phyloP scores from a whole-genome alignment of 805 yeast species.

The Maudiozyma pseudohumilis region DNA sequence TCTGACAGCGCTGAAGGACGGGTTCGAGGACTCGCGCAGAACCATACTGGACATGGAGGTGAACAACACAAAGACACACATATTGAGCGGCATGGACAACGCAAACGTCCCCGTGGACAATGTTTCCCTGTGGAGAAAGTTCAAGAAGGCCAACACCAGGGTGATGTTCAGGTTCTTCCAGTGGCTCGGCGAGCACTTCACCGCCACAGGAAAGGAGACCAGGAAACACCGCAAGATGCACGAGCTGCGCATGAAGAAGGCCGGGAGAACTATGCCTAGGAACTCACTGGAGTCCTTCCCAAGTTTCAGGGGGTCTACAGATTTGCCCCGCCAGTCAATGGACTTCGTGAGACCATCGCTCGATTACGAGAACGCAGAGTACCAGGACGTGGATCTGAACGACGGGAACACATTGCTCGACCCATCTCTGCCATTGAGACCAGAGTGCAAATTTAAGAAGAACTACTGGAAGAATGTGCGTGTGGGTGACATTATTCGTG shows the following conservation, averaged over 20 bases:
- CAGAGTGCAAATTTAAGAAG: conserved; percentile 28
- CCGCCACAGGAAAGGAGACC: conserved; percentile 29
- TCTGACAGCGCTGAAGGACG: conserved; percentile 71
- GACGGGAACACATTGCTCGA: conserved; percentile 46
- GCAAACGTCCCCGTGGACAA: conserved; percentile 53
- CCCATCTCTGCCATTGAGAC: conserved; percentile 39
- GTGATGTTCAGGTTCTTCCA: conserved; percentile 19
- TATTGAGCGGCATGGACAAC: conserved; percentile 46
- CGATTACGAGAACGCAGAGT: conserved; percentile 1
- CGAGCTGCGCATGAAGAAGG: conserved; percentile 5
- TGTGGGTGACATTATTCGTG: conserved; percentile 66
- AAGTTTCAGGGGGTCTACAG: conserved; percentile 25
- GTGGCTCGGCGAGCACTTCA: conserved; percentile 21
- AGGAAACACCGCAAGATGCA: conserved; percentile 13
- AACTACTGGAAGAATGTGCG: conserved; percentile 55
- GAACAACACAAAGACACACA: conserved; percentile 64
- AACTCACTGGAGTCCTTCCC: conserved; percentile 31
- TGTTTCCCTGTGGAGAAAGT: conserved; percentile 57
- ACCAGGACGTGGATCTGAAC: conserved; percentile 29
- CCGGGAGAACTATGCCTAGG: conserved; percentile 23
- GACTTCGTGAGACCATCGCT: conserved; percentile 30
- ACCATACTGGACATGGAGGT: conserved; percentile 63
- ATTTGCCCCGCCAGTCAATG: conserved; percentile 18
- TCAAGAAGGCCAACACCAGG: conserved; percentile 45
- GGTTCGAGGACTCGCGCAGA: conserved; percentile 72